Percentiles rank a stretch among this genome's conserved stretches.
Conservation (phyloP, 176 grass and related monocot species). For the Pontederia paniculata region DNA sequence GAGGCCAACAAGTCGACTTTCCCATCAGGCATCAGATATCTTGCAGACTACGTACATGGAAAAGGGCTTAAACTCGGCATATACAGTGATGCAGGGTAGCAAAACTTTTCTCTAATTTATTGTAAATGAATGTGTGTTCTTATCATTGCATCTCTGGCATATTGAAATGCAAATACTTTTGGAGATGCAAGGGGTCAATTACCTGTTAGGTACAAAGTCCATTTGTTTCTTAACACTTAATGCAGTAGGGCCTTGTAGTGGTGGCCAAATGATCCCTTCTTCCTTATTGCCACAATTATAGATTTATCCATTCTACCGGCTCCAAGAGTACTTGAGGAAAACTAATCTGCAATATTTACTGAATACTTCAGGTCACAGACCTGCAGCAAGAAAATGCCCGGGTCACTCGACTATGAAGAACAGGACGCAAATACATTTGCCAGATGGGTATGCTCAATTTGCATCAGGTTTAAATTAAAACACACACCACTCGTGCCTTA, state of each 20-base stretch:
- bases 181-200: too few species aligned
- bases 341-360: background rate
- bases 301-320: background rate
- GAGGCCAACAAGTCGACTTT: conserved; percentile 27
- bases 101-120: background rate
- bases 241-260: too few species aligned
- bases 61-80: conserved; percentile 41
- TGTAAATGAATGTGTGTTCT: background rate
- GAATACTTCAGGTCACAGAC: conserved; percentile 21
- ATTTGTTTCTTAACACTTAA: background rate
- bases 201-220: too few species aligned
- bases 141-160: background rate
- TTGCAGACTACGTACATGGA: conserved; percentile 38
- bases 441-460: conserved; percentile 24
- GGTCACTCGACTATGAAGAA: conserved; percentile 37
- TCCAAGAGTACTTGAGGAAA: background rate
- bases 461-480: background rate
- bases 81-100: conserved; percentile 38
- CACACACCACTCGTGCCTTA: background rate
- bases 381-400: conserved; percentile 42
- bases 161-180: too few species aligned
- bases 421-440: conserved; percentile 34
- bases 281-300: background rate
- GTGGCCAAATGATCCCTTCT: background rate
- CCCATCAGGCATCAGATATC: conserved; percentile 30